Base-by-base conservation (phyloP, 139 green algal genomes). In the Chlamydomonas sp. region DNA sequence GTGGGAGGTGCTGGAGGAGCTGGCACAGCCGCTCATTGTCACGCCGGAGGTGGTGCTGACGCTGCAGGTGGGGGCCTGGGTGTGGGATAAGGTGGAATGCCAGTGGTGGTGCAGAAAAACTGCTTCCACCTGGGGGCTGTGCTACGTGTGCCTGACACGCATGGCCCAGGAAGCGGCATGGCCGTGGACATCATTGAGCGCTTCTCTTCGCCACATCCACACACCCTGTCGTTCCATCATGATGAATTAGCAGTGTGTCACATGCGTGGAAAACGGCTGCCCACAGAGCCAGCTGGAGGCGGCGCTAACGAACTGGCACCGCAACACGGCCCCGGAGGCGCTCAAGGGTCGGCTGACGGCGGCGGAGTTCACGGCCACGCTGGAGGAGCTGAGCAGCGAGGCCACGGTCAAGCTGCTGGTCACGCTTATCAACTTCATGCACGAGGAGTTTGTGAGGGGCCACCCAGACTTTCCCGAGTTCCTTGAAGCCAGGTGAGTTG, bases 391-490 rank as follows among this genome's bases (percentile, higher is more conserved):
- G 63, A 79, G 68, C 58, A 80, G 69, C 62, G 87, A 91, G 57
- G 9, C 12, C 61, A 87, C 71, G 67, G 58, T 91, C 10, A 72
- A 79, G 18, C 77, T 93, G 78, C 87, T 92, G 63, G 79, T 87
- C 76, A 93, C 91, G 7, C 66, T 89, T 3, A 17, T 90, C 75
- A 92, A 92, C 82, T 93, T 92, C 86, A 63, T 93, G 83, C 89
- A 93, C 73, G 72, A 90, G 59, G 90, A 91, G 84, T 85, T 89
- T 59, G 66, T 92, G 0, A 62, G 72, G 4, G 83, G 83, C 0
- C 62, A 80, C 83, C 83, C 83, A 0, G 6, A 18, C 72, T 87
- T 81, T 62, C 83, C 83, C 2, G 7, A 9, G 10, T n/a, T 63
- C 1, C 62, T 61, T 20, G 72, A 76, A 2, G 15, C 64, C n/a